Conservation (phyloP, 768 basidiomycete species). For the Mycena belliarum region DNA sequence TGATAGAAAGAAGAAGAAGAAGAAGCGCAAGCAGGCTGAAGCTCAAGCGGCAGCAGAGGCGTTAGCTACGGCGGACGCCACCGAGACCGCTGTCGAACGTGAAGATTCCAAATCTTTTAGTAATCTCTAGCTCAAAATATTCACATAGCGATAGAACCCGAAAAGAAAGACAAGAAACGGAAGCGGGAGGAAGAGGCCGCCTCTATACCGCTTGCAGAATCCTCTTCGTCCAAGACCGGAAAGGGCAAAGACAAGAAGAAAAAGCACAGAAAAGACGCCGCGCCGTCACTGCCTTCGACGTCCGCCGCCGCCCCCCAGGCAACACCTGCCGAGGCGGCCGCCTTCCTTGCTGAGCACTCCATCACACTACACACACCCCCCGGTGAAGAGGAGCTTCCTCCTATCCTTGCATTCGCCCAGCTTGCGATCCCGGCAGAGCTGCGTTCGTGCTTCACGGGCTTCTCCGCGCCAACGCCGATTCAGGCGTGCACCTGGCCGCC, state of each 20-base stretch:
- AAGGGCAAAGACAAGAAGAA: constrained; percentile 29
- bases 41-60: constrained; percentile 32
- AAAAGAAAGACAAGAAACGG: constrained; percentile 46
- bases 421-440: constrained; percentile 67
- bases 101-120: constrained; percentile 13
- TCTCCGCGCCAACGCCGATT: constrained; percentile 90
- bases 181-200: constrained; percentile 33
- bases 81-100: too few relatives aligned
- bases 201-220: constrained; percentile 20
- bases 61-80: constrained; percentile 37
- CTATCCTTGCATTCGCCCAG: constrained; percentile 74
- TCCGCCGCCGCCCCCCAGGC: constrained; percentile 24
- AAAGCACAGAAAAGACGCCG: constrained; percentile 33
- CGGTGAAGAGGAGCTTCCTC: constrained; percentile 48
- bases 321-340: constrained; percentile 46
- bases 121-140: neutral
- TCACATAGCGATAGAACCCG: constrained; percentile 25
- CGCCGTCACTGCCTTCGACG: constrained; percentile 25
- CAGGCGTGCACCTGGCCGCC: constrained; percentile 96
- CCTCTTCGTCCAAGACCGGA: constrained; percentile 14
- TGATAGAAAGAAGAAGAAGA: constrained; percentile 21
- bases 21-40: constrained; percentile 39
- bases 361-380: constrained; percentile 68
- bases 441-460: constrained; percentile 61
- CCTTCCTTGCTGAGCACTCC: constrained; percentile 70